Evolutionary conservation across 306 rosid species (phyloP).

Genomic region (Ziziphus jujuba): DNA sequence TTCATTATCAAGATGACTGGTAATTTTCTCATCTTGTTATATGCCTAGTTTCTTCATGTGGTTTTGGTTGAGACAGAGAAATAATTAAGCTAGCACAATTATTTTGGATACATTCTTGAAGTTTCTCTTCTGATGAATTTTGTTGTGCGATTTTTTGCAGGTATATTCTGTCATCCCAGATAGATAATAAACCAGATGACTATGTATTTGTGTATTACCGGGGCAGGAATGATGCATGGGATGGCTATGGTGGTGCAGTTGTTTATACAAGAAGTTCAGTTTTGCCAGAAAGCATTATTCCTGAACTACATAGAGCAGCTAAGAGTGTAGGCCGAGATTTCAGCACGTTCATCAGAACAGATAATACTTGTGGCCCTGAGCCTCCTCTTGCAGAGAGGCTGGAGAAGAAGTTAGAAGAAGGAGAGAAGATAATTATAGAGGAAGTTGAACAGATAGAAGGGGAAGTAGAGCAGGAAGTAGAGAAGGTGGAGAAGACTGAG

Average conservation of each 20-base stretch:
- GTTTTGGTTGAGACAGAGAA: neutral
- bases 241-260: slow-evolving; percentile 93
- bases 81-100: neutral
- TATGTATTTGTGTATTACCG: slow-evolving; percentile 85
- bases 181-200: slow-evolving; percentile 74
- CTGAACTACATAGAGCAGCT: slow-evolving; percentile 69
- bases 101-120: neutral
- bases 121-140: slow-evolving; percentile 15
- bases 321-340: slow-evolving; percentile 83
- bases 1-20: slow-evolving; percentile 98
- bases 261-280: slow-evolving; percentile 81
- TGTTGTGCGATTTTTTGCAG: slow-evolving; percentile 37
- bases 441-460: slow-evolving; percentile 81
- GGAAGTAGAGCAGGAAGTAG: slow-evolving; percentile 74
- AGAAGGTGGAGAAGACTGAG: slow-evolving; percentile 69
- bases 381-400: slow-evolving; percentile 86
- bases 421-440: slow-evolving; percentile 64
- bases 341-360: slow-evolving; percentile 62
- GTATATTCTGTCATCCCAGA: slow-evolving; percentile 73
- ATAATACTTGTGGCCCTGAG: slow-evolving; percentile 92
- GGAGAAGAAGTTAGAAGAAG: slow-evolving; percentile 84
- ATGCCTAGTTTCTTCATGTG: neutral
- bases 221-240: slow-evolving; percentile 98
- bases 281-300: slow-evolving; percentile 76
- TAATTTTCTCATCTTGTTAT: slow-evolving; percentile 32